Conservation (phyloP, 2,329 filamentous ascomycete species). For the Colletotrichum sp. region DNA sequence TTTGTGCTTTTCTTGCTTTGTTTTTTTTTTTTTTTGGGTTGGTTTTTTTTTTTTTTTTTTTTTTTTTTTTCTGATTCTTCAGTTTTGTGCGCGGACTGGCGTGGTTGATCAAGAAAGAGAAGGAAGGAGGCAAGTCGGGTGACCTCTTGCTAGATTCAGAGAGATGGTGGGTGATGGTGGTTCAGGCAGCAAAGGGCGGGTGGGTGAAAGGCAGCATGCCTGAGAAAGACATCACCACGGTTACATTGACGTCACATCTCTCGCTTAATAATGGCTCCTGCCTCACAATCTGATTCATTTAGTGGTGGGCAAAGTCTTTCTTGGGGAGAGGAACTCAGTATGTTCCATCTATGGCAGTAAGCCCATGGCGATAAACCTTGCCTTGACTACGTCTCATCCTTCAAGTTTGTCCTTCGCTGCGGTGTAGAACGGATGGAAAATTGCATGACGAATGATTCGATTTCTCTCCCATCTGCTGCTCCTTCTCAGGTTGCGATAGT, state of each 20-base stretch:
- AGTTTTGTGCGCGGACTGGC: not conserved
- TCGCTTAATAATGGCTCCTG: not conserved
- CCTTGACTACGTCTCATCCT: not conserved
- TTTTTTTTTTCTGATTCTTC: too few relatives aligned
- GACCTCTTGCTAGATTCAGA: not conserved
- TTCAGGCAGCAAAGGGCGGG: not conserved
- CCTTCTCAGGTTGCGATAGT: too few relatives aligned
- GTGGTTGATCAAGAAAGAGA: not conserved
- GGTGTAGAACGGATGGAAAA: too few relatives aligned
- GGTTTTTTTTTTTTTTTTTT: too few relatives aligned
- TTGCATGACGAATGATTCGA: too few relatives aligned
- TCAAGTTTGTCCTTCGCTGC: too few relatives aligned
- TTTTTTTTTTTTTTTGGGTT: too few relatives aligned
- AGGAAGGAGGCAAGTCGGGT: not conserved
- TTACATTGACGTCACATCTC: not conserved
- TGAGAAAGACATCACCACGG: not conserved
- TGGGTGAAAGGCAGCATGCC: not conserved
- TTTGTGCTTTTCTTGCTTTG: too few relatives aligned
- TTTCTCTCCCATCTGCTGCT: too few relatives aligned
- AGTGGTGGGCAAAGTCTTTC: not conserved
- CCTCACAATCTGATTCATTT: not conserved
- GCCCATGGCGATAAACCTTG: not conserved
- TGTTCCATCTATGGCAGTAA: not conserved
- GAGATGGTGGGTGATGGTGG: not conserved
- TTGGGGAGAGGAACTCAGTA: not conserved